Evolutionary conservation across 176 grass and related monocot species (phyloP).

Genomic region (Triticum urartu): DNA sequence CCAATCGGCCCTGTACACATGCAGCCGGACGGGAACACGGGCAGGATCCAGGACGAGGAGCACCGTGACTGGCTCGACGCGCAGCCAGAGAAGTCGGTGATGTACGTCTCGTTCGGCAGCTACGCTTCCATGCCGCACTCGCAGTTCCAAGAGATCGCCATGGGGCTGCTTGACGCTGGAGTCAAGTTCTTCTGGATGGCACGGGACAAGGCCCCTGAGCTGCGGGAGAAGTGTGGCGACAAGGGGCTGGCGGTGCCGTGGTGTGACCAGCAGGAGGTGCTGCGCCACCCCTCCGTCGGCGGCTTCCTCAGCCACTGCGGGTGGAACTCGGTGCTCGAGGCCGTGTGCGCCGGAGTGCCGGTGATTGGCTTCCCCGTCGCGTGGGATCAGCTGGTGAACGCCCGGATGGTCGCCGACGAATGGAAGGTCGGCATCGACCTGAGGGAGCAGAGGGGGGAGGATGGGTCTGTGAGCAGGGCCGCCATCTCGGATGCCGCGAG

Average conservation of each 20-base stretch:
- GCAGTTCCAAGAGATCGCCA: constrained; percentile 56
- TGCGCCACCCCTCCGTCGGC: constrained; percentile 59
- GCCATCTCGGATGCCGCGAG: constrained; percentile 26
- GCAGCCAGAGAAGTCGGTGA: constrained; percentile 43
- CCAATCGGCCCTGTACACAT: constrained; percentile 45
- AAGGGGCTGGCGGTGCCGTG: constrained; percentile 59
- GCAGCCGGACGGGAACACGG: not conserved
- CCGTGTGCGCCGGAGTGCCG: constrained; percentile 47
- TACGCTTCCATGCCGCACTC: constrained; percentile 26
- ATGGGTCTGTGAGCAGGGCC: constrained; percentile 24
- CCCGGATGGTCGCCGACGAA: constrained; percentile 51
- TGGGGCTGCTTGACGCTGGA: constrained; percentile 31
- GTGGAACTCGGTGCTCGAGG: constrained; percentile 74
- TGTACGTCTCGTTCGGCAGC: constrained; percentile 82
- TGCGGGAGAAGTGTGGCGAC: constrained; percentile 19
- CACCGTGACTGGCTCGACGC: constrained; percentile 47
- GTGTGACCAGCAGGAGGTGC: constrained; percentile 62
- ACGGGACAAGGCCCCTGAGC: constrained; percentile 25
- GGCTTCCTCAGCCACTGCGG: constrained; percentile 80
- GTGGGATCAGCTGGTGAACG: constrained; percentile 67
- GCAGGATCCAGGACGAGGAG: not conserved
- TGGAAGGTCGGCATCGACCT: constrained; percentile 56
- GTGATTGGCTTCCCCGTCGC: constrained; percentile 43
- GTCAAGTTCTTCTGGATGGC: constrained; percentile 57
- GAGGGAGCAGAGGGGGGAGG: constrained; percentile 30